These are phyloP conservation scores for Ottelia alismoides DNA, from an alignment of 106 monocot species.

Conservation along the genomic window DNA sequence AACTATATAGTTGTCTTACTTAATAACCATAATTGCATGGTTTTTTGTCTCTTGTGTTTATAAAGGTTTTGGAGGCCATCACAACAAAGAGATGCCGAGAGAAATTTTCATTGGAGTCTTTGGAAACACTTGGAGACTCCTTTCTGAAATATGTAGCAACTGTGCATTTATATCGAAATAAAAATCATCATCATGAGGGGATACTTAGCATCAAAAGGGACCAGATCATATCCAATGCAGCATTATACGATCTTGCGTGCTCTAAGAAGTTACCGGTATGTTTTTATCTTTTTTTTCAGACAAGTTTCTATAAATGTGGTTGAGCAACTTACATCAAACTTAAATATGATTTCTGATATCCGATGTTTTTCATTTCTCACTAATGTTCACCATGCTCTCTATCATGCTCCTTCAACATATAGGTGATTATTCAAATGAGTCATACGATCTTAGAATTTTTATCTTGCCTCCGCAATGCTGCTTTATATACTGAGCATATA, in stretches of 20 bases:
- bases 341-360: too few relatives aligned
- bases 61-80: conserved; percentile 53
- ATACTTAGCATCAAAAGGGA: conserved; percentile 29
- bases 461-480: too few relatives aligned
- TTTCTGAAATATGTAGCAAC: conserved; percentile 52
- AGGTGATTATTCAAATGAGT: too few relatives aligned
- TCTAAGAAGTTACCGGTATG: conserved; percentile 25
- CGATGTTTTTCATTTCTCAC: too few relatives aligned
- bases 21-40: too few relatives aligned
- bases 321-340: too few relatives aligned
- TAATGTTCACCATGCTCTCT: too few relatives aligned
- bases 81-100: conserved; percentile 56
- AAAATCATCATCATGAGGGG: conserved; percentile 47
- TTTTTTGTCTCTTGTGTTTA: too few relatives aligned
- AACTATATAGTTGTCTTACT: background rate
- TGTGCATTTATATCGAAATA: conserved; percentile 31
- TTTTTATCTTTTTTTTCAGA: background rate
- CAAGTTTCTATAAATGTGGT: too few relatives aligned
- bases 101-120: conserved; percentile 44
- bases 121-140: conserved; percentile 69
- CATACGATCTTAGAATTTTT: too few relatives aligned
- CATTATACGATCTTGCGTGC: conserved; percentile 32
- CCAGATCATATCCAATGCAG: conserved; percentile 29
- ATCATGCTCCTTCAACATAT: too few relatives aligned
- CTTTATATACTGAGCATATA: too few relatives aligned